These are phyloP conservation scores for Platanus orientalis DNA, from an alignment of 164 flowering plant species.

Conservation along the genomic window DNA sequence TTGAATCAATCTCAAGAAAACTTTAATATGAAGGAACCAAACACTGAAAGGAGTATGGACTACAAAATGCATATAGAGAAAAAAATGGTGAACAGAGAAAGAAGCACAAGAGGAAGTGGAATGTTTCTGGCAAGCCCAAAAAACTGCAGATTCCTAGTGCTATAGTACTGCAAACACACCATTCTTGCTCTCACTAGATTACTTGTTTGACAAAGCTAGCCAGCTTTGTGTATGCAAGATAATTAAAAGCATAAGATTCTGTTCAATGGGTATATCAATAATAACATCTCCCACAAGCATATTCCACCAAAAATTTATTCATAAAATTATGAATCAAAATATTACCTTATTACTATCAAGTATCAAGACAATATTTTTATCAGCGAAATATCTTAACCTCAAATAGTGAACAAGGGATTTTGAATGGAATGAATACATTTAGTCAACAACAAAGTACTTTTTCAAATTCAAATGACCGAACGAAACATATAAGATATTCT, in stretches of 20 bases:
- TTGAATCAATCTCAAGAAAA: neutral
- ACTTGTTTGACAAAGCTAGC: neutral
- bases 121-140: slow-evolving; percentile 3
- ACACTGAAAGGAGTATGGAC: neutral
- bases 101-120: neutral
- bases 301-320: too few species aligned
- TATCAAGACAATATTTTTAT: too few species aligned
- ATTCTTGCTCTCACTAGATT: neutral
- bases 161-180: neutral
- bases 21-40: neutral
- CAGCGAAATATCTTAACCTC: too few species aligned
- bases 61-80: neutral
- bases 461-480: too few species aligned
- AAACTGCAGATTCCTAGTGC: neutral
- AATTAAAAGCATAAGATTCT: neutral
- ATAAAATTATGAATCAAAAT: too few species aligned
- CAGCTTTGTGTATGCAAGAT: neutral
- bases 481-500: too few species aligned
- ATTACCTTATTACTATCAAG: too few species aligned
- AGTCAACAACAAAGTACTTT: too few species aligned
- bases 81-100: neutral
- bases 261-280: neutral
- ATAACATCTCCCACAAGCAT: too few species aligned
- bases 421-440: too few species aligned
- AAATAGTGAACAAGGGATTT: too few species aligned